Conservation (phyloP, 2,329 filamentous ascomycete species). For the Sporothrix brunneoviolacea region DNA sequence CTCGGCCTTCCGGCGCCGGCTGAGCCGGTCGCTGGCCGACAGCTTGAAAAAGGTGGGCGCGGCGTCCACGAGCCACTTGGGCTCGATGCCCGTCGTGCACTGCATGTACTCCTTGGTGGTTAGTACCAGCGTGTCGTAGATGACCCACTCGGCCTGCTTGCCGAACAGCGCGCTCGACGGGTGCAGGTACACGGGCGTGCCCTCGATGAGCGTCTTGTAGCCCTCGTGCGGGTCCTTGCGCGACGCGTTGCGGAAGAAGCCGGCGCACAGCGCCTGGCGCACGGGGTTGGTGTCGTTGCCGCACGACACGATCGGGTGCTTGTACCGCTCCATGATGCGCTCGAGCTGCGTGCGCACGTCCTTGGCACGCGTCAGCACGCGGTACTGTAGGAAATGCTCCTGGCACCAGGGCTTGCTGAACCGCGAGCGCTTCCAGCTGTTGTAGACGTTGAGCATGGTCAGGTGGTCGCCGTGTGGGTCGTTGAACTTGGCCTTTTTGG, state of each 20-base stretch:
- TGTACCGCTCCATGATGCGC: conserved; percentile 89
- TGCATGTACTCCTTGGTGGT: conserved; percentile 99
- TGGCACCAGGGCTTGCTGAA: conserved; percentile 89
- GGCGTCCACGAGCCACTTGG: conserved; percentile 87
- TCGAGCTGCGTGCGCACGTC: conserved; percentile 89
- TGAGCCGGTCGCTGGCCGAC: conserved; percentile 75
- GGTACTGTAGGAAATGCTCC: conserved; percentile 94
- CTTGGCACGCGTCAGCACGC: conserved; percentile 79
- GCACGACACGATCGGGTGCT: conserved; percentile 74
- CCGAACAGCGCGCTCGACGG: conserved; percentile 88
- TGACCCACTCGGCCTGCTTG: conserved; percentile 92
- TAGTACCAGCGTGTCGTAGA: conserved; percentile 84
- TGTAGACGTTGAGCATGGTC: conserved; percentile 93
- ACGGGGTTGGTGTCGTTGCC: conserved; percentile 83
- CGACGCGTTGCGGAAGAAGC: conserved; percentile 93
- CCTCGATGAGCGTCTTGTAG: conserved; percentile 95
- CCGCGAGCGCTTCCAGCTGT: conserved; percentile 83
- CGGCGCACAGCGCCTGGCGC: conserved; percentile 79
- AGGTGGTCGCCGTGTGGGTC: conserved; percentile 92
- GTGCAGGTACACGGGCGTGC: conserved; percentile 91
- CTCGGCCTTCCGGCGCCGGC: conserved; percentile 89
- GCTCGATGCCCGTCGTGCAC: conserved; percentile 84
- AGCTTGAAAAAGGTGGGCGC: conserved; percentile 99
- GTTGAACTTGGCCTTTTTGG: conserved; percentile 97
- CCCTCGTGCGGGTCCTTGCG: conserved; percentile 94